Percentiles rank a stretch among this genome's conserved stretches.
These are phyloP conservation scores for Fagus crenata DNA, from an alignment of 306 rosid species.

Conservation along the genomic window DNA sequence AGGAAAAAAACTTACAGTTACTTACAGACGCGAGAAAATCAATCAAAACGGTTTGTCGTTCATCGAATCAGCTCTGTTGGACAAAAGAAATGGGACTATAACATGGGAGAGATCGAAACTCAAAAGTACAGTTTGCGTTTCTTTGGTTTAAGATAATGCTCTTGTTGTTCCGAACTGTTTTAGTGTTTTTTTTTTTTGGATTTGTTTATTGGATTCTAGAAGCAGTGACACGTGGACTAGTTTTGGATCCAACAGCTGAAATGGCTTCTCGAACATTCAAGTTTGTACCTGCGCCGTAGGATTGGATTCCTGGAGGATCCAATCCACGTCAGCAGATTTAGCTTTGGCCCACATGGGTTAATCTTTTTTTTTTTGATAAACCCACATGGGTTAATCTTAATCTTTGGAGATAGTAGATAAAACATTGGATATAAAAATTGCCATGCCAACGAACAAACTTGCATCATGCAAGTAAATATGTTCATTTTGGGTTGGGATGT, in stretches of 20 bases:
- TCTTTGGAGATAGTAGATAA: no score
- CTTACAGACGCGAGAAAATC: background rate
- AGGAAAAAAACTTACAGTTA: slow-evolving; percentile 23
- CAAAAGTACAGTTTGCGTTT: background rate
- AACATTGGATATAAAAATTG: no score
- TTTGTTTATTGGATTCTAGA: background rate
- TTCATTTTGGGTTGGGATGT: no score
- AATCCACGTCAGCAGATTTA: no score
- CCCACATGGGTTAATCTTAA: no score
- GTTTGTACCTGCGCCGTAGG: no score
- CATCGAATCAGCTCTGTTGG: background rate
- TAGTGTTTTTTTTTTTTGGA: background rate
- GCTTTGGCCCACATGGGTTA: no score
- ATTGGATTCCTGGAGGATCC: no score
- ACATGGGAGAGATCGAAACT: background rate
- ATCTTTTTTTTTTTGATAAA: no score
- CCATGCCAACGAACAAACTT: no score
- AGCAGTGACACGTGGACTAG: background rate
- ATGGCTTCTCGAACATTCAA: background rate
- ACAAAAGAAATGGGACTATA: background rate
- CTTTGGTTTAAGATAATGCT: background rate
- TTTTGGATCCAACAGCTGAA: slow-evolving; percentile 8
- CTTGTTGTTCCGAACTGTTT: background rate
- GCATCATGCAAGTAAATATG: no score
- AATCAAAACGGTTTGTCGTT: background rate